These are phyloP conservation scores for Kodamaea neixiangensis DNA, from an alignment of 805 yeast species.

Conservation along the genomic window DNA sequence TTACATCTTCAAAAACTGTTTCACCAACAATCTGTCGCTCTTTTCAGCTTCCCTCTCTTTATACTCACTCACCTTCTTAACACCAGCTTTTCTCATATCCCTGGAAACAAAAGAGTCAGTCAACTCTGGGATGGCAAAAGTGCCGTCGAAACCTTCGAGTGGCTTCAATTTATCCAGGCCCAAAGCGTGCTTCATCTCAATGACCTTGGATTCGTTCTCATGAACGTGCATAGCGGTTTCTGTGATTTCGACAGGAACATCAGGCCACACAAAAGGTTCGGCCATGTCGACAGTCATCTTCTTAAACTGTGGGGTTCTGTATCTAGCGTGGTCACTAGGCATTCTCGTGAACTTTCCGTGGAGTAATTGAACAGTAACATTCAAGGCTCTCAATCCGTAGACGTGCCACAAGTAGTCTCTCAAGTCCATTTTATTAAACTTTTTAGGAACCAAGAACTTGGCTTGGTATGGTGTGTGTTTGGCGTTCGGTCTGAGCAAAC, in stretches of 20 bases:
- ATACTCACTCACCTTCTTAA: slow-evolving; percentile 18
- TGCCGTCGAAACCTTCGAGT: slow-evolving; percentile 72
- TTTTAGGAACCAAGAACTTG: slow-evolving; percentile 89
- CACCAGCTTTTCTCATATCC: slow-evolving; percentile 27
- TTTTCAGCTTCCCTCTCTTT: slow-evolving; percentile 24
- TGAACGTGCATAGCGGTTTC: slow-evolving; percentile 39
- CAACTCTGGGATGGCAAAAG: slow-evolving; percentile 47
- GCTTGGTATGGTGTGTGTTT: slow-evolving; percentile 97
- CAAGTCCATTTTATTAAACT: slow-evolving; percentile 90
- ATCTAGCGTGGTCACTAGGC: slow-evolving; percentile 61
- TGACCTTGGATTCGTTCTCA: slow-evolving; percentile 51
- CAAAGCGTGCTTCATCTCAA: slow-evolving; percentile 48
- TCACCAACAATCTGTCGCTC: slow-evolving; percentile 32
- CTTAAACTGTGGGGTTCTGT: slow-evolving; percentile 78
- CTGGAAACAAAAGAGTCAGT: slow-evolving; percentile 42
- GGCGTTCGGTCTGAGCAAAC: slow-evolving; percentile 88
- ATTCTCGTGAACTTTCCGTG: slow-evolving; percentile 67
- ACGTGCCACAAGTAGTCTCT: slow-evolving; percentile 91
- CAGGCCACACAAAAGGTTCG: slow-evolving; percentile 97
- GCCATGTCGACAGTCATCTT: slow-evolving; percentile 97
- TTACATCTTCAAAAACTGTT: slow-evolving; percentile 32
- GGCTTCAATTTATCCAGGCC: slow-evolving; percentile 76
- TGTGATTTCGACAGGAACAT: slow-evolving; percentile 39
- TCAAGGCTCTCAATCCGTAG: slow-evolving; percentile 87
- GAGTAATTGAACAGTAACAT: slow-evolving; percentile 80